Evolutionary conservation across 148 eudicot species (phyloP), one percentile per base, ranked within the genome.

Genomic region (Amaranthus cruentus): DNA sequence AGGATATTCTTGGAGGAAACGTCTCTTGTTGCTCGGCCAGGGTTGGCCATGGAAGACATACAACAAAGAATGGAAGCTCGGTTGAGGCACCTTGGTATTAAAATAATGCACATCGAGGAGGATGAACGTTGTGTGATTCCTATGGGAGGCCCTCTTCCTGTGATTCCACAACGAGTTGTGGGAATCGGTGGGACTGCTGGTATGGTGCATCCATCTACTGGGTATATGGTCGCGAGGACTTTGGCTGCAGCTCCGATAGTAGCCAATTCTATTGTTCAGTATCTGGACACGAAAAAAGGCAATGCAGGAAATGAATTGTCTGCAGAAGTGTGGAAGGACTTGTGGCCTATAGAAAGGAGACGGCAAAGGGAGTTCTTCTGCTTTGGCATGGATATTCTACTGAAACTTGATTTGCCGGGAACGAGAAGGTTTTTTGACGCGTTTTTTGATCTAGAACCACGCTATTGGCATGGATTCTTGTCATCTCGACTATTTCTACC

Each of bases 171-270:
- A 79, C 73, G 99, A 71, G 94, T 96, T 13, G 91, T 96, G 49
- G 99, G 99, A 49, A 92, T 96, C 55, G 97, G 99, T 3, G 99
- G 99, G 50, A 96, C 99, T 42, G 99, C 99, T 47, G 99, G 97
- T 14, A 92, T 96, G 99, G 99, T 96, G 81, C 99, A 96, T 76
- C 99, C 99, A 21, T 96, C 99, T 5, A 96, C 97, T 0, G 99
- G 99, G 43, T 96, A 96, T 73, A 96, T 96, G 99, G 99, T 96
- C 8, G 99, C 99, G 6, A 77, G 99, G 74, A 96, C 99, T 66
- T 78, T 96, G 68, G 99, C 99, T n/a, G 99, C 96, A 44, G 96
- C 99, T 62, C 99, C 99, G 2, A 83, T 92, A 4, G 87, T 96
- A 38, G 99, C 99, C 46, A 78, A 83, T 58, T 69, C 99, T 9